Evolutionary conservation across 202 grass and related monocot species (phyloP), one percentile per base, ranked within the genome.

Genomic region (Brachypodium distachyon): DNA sequence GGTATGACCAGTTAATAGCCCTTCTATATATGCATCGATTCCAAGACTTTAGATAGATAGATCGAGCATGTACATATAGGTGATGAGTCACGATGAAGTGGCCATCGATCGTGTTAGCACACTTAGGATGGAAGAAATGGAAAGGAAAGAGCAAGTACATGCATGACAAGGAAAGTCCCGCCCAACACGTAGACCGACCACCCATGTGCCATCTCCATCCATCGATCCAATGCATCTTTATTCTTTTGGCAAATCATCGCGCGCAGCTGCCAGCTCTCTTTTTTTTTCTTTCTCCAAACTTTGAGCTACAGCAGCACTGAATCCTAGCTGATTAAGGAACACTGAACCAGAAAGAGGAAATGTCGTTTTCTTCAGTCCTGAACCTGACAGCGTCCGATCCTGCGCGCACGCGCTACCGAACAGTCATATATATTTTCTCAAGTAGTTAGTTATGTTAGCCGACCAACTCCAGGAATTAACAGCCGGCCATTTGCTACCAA

Each of bases 191-290:
- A n/a, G n/a, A n/a, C n/a, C n/a, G n/a, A n/a, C n/a, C 37, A 63
- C 64, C 76, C 75, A 82, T 72, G 63, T 84, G 75, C 76, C 75
- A 82, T 72, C 55, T 84, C 69, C 43, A 4, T 67, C 48, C 28
- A 16, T 54, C 44, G 14, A 64, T 77, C 49, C 27, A 17, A n/a
- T n/a, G n/a, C n/a, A n/a, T n/a, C n/a, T n/a, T n/a, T 32, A 32
- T 59, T 16, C 37, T 63, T 72, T 50, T 71, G 51, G 34, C 8
- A 80, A 68, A 69, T 55, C 84, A 53, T 49, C 59, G n/a, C 36
- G n/a, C 33, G 33, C n/a, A n/a, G n/a, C n/a, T n/a, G n/a, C n/a
- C n/a, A n/a, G n/a, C n/a, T n/a, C 28, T 59, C 32, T 59, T 59
- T 12, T 33, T 3, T 72, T 61, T 67, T 41, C 46, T 62, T 76